Evolutionary conservation across 768 basidiomycete species (phyloP).

Genomic region (Hypholoma sublateritium): DNA sequence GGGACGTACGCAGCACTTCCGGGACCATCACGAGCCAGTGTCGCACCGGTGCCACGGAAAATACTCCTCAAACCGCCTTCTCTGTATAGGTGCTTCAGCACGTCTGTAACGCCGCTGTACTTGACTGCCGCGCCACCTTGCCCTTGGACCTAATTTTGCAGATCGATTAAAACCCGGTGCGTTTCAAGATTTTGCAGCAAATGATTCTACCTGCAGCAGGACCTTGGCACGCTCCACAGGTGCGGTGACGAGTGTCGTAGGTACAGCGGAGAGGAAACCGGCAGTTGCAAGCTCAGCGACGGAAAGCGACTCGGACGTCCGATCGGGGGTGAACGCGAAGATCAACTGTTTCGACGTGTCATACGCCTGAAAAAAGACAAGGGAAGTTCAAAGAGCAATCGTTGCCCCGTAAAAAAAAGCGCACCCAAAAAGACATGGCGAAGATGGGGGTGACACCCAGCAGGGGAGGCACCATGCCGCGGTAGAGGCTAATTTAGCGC

Average conservation of each 20-base stretch:
- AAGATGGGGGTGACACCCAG: slow-evolving; percentile 98
- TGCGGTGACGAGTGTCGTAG: slow-evolving; percentile 89
- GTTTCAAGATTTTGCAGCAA: neutral
- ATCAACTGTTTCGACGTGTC: slow-evolving; percentile 91
- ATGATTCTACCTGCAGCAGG: slow-evolving; percentile 70
- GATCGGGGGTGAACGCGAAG: slow-evolving; percentile 73
- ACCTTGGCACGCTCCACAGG: slow-evolving; percentile 98
- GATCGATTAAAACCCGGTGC: slow-evolving; percentile 5
- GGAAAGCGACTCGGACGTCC: slow-evolving; percentile 61
- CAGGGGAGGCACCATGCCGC: slow-evolving; percentile 91
- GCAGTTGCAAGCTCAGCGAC: slow-evolving; percentile 84
- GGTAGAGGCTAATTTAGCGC: slow-evolving; percentile 62
- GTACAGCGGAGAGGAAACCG: slow-evolving; percentile 92
- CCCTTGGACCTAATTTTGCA: slow-evolving; percentile 71
- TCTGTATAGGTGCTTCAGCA: slow-evolving; percentile 84
- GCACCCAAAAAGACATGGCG: slow-evolving; percentile 96
- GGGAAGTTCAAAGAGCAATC: neutral
- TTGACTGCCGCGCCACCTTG: slow-evolving; percentile 70
- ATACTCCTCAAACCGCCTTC: slow-evolving; percentile 93
- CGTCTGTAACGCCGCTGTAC: slow-evolving; percentile 92
- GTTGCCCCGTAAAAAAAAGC: slow-evolving; percentile 17
- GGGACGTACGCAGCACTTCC: slow-evolving; percentile 88
- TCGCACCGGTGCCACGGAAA: slow-evolving; percentile 92
- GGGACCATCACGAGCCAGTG: slow-evolving; percentile 91
- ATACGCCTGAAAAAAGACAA: slow-evolving; percentile 65